Base-by-base conservation (phyloP, 495 filamentous ascomycete genomes). In the Paragyromitra xinjiangensis region DNA sequence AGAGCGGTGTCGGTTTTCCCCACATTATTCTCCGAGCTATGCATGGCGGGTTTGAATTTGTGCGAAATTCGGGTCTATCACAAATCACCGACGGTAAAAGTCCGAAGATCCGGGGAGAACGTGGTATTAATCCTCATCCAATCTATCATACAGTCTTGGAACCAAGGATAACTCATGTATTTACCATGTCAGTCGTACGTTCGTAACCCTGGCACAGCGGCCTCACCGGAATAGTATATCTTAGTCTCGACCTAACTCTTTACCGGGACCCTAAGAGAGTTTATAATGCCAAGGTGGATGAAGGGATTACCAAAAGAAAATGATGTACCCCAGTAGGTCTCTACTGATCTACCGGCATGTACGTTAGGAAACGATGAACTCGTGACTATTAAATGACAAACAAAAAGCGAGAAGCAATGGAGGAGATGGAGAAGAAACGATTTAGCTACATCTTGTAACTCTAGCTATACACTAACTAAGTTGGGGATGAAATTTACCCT, bases 1-100 rank as follows among this genome's bases (percentile, higher is more conserved):
- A 34, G 9, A 24, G 51, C 42, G 0, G 3, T 16, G 44, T 11
- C 11, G 44, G 44, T 34, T 3, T 48, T 48, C 44, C 16, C 61
- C 61, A 64, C 61, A 64, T 1, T 68, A 53, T 19, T 0, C 7
- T 24, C 65, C 48, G 29, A 68, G 48, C 39, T 40, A 40, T 55
- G 48, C 29, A 40, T 34, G 12, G 29, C 55, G 55, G 67, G 44
- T 19, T 45, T 22, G 67, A 61, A 70, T 59, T 70, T 19, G 39
- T 39, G 68, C 68, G 68, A 70, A 59, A 48, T 11, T 61, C 55
- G 67, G 67, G 53, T 14, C 56, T 45, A 59, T 61, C 22, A 14
- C 8, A 56, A 22, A 14, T 67, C 45, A 22, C 39, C 37, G 26
- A 14, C 64, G 48, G 61, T 22, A 42, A 44, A 44, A 12, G 14